Evolutionary conservation across 2,329 filamentous ascomycete species (phyloP).

Genomic region (Diaporthe citriasiana): DNA sequence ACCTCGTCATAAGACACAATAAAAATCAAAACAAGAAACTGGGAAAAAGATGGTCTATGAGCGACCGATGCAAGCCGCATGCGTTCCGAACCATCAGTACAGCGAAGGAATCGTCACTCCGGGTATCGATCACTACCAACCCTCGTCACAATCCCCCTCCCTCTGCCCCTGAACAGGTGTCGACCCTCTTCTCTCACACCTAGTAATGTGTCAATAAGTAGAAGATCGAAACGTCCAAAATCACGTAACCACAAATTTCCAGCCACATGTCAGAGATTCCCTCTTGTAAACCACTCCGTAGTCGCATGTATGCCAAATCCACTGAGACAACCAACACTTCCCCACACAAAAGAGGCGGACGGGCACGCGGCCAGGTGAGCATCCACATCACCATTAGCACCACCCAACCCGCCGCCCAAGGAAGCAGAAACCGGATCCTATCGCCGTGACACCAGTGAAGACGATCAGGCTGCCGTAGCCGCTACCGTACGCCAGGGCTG

Average conservation of each 20-base stretch:
- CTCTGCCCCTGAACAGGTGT: neutral
- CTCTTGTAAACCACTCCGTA: neutral
- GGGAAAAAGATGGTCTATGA: slow-evolving; percentile 29
- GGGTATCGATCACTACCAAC: slow-evolving; percentile 33
- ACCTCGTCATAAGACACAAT: neutral
- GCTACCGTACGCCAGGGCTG: slow-evolving; percentile 61
- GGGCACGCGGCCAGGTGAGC: neutral
- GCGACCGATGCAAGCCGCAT: slow-evolving; percentile 29
- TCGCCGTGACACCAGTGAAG: slow-evolving; percentile 68
- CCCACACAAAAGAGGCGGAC: neutral
- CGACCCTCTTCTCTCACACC: neutral
- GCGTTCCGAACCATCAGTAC: slow-evolving; percentile 17
- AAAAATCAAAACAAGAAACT: slow-evolving; percentile 13
- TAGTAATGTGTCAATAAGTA: neutral
- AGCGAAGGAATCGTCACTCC: slow-evolving; percentile 15
- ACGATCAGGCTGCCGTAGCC: slow-evolving; percentile 67
- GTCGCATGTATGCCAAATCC: slow-evolving; percentile 20
- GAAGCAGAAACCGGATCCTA: slow-evolving; percentile 61
- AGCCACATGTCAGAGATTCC: neutral
- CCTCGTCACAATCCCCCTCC: neutral
- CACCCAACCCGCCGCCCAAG: slow-evolving; percentile 56
- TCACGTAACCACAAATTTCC: neutral
- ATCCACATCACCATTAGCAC: slow-evolving; percentile 45
- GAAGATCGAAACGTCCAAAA: neutral
- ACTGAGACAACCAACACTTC: slow-evolving; percentile 1